Base-by-base conservation (phyloP, 2,329 filamentous ascomycete genomes). In the Cercospora sesami region DNA sequence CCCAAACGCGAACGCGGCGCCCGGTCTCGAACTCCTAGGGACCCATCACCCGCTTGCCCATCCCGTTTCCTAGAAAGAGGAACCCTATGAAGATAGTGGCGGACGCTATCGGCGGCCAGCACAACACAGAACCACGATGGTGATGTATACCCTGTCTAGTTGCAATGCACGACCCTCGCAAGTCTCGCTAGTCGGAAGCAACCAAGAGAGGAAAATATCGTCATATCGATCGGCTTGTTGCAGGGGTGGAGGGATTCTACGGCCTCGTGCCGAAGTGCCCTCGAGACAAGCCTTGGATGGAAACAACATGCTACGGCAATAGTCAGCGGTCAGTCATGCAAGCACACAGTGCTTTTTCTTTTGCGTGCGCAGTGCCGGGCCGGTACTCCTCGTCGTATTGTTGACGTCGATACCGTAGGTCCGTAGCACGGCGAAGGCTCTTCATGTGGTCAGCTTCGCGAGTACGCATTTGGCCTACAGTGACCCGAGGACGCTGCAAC, bases 241-340 rank as follows among this genome's bases (percentile, higher is more conserved):
- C 48, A 53, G 14, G 48, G 23, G 21, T 26, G 48, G 23, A 16
- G 6, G 28, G 12, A 12, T 55, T 63, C 23, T 21, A 53, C 42
- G 48, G 60, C 42, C 12, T 21, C 16, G 42, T 51, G 26, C 61
- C 61, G 61, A 63, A 63, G 61, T 63, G 61, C 61, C 61, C 61
- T 63, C 48, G 61, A 63, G 61, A 63, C 61, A 55, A 23, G 45
- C 60, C 39, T 28, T 30, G 36, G 18, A 21, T 21, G 30, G 39
- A 6, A 9, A 30, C 23, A 21, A 39, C 16, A 1, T 36, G 28
- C 30, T 42, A 30, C 33, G 7, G 31, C 45, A 36, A n/a, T 18
- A 39, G 6, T 28, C 48, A 53, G 21, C 12, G 48, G 23, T 53
- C 48, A 53, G 23, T 53, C 48, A 53, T 53, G 48, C 21, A 53